Evolutionary conservation across 495 filamentous ascomycete species (phyloP).

Genomic region (Astrothelium macrocarpum): DNA sequence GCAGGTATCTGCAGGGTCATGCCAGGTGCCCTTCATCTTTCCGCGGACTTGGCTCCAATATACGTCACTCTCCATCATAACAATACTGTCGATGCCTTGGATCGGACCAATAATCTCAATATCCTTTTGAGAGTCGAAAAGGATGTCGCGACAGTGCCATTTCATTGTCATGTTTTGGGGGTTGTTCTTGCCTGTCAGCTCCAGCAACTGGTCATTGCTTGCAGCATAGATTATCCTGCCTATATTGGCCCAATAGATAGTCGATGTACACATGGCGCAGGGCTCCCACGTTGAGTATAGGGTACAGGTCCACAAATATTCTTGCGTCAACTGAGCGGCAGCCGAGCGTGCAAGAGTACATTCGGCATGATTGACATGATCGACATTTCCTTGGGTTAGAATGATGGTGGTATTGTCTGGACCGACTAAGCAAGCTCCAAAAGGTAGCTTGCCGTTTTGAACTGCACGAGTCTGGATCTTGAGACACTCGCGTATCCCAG

Average conservation of each 20-base stretch:
- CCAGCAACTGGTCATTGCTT: constrained; percentile 38
- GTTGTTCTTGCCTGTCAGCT: constrained; percentile 40
- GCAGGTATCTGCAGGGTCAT: neutral
- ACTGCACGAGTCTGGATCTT: constrained; percentile 35
- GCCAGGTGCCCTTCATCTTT: neutral
- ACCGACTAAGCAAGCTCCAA: constrained; percentile 39
- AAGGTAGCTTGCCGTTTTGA: constrained; percentile 39
- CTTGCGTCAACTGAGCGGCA: constrained; percentile 41
- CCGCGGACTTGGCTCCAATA: constrained; percentile 33
- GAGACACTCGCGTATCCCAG: constrained; percentile 33
- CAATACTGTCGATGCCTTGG: constrained; percentile 35
- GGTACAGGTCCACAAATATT: constrained; percentile 42
- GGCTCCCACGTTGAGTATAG: constrained; percentile 48
- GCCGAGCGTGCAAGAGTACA: constrained; percentile 42
- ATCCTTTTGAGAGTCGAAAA: constrained; percentile 37
- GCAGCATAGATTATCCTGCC: constrained; percentile 46
- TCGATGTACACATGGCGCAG: constrained; percentile 45
- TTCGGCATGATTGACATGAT: constrained; percentile 48
- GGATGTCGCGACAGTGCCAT: constrained; percentile 40
- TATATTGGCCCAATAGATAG: constrained; percentile 47
- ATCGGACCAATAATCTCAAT: constrained; percentile 43
- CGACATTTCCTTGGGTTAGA: constrained; percentile 40
- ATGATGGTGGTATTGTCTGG: constrained; percentile 43
- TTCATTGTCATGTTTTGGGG: constrained; percentile 46
- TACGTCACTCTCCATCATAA: constrained; percentile 37